Evolutionary conservation across 2,329 filamentous ascomycete genomes (phyloP), one percentile per base, ranked within the genome.

Genomic region (Colletotrichum sansevieriae): DNA sequence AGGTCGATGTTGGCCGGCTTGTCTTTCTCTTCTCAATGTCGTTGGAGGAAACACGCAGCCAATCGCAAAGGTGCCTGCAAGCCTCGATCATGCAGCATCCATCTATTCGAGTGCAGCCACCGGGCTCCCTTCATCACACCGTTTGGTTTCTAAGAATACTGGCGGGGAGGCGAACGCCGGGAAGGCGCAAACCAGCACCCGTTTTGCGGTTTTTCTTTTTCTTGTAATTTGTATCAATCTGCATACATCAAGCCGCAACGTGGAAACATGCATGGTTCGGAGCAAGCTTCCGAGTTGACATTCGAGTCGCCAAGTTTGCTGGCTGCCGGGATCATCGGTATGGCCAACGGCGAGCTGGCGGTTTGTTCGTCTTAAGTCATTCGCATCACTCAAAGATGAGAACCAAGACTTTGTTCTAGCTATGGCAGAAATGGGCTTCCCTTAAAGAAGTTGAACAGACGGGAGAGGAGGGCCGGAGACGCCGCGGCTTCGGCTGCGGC

Each of bases 191-290:
- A 41, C 61, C 33, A 15, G 13, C 25, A 25, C n/a, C 18, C 39
- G 35, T 68, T 54, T 46, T 44, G 55, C 22, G 41, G 13, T 29
- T 29, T 8, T 29, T 3, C 9, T 29, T 8, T 29, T 3, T 29
- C 7, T 25, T 25, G 25, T 5, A 25, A 11, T 44, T 44, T 18
- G 8, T 33, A 44, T 25, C 44, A 52, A 58, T 41, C 33, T 33
- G 39, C 22, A 11, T 33, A 46, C 15, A 41, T 37, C 37, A 54
- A 54, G 33, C 43, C 55, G 51, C 35, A 9, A 25, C 46, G 18
- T 55, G 62, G 62, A 39, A 44, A 33, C n/a, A 49, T 65, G 49
- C 66, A 68, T 68, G 35, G 18, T 10, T 22, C 18, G 35, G 47
- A 20, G 35, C 25, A 33, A 22, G 54, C 41, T 61, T 25, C 56